Base-by-base conservation (phyloP, 176 grass and related monocot species). In the Luzula sylvatica region DNA sequence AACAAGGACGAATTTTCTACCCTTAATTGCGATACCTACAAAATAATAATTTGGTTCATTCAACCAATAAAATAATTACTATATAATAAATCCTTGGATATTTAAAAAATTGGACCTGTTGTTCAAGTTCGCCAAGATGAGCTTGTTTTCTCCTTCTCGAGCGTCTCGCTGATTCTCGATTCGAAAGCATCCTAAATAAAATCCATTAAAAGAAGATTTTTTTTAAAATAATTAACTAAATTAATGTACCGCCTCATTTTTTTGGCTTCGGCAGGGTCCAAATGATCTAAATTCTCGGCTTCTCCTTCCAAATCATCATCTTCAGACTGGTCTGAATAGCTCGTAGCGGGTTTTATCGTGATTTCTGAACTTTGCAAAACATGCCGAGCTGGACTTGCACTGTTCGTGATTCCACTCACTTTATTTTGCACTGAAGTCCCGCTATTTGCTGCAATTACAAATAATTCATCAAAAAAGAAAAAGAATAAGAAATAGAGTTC, bases 141-240 rank as follows among this genome's bases (percentile, higher is more conserved):
- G 75, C 83, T 57, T 85, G 82, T 48, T 83, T 94, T 78, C 83
- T 94, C 5, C 47, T 75, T 71, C 88, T 94, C 49, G 83, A 87
- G 25, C 79, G 78, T 60, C 79, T 77, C 3, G 87, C 87, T 1
- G 87, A 94, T 64, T 94, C 82, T 27, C 82, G 50, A 39, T 94
- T 94, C 11, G 87, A 94, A 65, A 79, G 53, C 72, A 87, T 94
- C 46, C 87, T 87, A 17, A 35, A 2, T 35, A 35, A 35, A 7
- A 35, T 4, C 8, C 3, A 32, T 32, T 4, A 32, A 4, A 32
- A 32, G 29, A 32, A 32, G 29, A 32, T n/a, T n/a, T n/a, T n/a
- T n/a, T n/a, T n/a, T n/a, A n/a, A 32, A 32, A 32, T 32, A 32
- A 35, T 35, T n/a, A 35, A 35, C 5, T 35, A 35, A 35, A 35